Evolutionary conservation across 106 monocot species (phyloP).

Genomic region (Allium fistulosum): DNA sequence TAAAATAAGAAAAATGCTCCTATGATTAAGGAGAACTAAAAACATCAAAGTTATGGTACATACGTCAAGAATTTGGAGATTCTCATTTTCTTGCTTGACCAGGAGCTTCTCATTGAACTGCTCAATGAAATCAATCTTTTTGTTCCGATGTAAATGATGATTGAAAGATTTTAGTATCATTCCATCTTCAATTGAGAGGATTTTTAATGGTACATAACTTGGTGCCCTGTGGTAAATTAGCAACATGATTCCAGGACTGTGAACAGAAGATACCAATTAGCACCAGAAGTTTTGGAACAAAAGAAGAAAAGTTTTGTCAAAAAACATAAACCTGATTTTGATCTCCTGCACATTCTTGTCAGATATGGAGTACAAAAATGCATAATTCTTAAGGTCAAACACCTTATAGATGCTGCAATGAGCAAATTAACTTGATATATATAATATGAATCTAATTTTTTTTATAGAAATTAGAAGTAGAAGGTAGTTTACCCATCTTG

Average conservation of each 20-base stretch:
- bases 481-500: slow-evolving; percentile 49
- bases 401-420: slow-evolving; percentile 71
- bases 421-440: background rate
- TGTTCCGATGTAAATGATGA: slow-evolving; percentile 65
- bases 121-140: slow-evolving; percentile 64
- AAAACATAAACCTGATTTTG: slow-evolving; percentile 66
- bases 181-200: slow-evolving; percentile 79
- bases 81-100: slow-evolving; percentile 53
- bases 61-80: slow-evolving; percentile 63
- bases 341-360: slow-evolving; percentile 89
- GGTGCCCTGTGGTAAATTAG: slow-evolving; percentile 51
- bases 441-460: background rate
- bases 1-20: background rate
- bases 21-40: background rate
- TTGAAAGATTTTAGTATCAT: slow-evolving; percentile 58
- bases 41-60: background rate
- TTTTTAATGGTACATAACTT: slow-evolving; percentile 57
- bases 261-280: slow-evolving; percentile 5
- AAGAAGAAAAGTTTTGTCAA: background rate
- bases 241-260: slow-evolving; percentile 77
- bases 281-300: background rate
- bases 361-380: slow-evolving; percentile 76
- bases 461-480: background rate
- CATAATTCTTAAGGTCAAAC: slow-evolving; percentile 74
- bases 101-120: slow-evolving; percentile 64